phyloP scores from a whole-genome alignment of 805 yeast species.

The Kuraishia hungarica region DNA sequence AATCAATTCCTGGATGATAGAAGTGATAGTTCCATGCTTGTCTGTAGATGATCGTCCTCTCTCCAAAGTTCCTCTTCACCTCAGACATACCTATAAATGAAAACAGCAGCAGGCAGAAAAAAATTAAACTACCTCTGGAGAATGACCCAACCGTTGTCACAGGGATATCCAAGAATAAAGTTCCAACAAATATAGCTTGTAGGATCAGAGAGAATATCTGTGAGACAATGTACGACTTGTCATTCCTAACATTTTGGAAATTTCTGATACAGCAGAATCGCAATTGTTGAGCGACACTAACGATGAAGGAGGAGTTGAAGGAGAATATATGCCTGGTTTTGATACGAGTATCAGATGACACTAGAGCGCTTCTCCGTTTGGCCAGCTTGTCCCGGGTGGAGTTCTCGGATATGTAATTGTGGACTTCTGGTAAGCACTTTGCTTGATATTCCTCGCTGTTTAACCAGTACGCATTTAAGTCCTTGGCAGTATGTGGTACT shows the following conservation, averaged over 20 bases:
- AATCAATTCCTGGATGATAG: slow-evolving; percentile 59
- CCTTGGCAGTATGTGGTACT: neutral
- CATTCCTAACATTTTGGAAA: slow-evolving; percentile 44
- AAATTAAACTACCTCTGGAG: slow-evolving; percentile 56
- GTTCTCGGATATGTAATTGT: neutral
- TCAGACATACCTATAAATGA: slow-evolving; percentile 57
- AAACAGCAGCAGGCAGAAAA: slow-evolving; percentile 51
- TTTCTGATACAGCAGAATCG: slow-evolving; percentile 46
- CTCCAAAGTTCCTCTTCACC: slow-evolving; percentile 48
- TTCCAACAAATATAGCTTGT: slow-evolving; percentile 53
- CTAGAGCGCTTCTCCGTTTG: neutral
- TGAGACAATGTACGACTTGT: slow-evolving; percentile 44
- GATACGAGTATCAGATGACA: neutral
- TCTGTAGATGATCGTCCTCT: slow-evolving; percentile 55
- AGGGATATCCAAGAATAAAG: slow-evolving; percentile 45
- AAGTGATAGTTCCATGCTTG: slow-evolving; percentile 50
- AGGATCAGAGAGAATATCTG: slow-evolving; percentile 43
- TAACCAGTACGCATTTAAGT: neutral
- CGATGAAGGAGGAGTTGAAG: slow-evolving; percentile 29
- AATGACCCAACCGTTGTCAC: slow-evolving; percentile 46
- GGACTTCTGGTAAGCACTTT: neutral
- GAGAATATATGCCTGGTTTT: neutral
- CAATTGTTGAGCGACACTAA: slow-evolving; percentile 40
- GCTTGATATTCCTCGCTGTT: neutral
- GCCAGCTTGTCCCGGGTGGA: neutral